Conservation (phyloP, 345 rosid genomes). For the Hirschfeldia incana region DNA sequence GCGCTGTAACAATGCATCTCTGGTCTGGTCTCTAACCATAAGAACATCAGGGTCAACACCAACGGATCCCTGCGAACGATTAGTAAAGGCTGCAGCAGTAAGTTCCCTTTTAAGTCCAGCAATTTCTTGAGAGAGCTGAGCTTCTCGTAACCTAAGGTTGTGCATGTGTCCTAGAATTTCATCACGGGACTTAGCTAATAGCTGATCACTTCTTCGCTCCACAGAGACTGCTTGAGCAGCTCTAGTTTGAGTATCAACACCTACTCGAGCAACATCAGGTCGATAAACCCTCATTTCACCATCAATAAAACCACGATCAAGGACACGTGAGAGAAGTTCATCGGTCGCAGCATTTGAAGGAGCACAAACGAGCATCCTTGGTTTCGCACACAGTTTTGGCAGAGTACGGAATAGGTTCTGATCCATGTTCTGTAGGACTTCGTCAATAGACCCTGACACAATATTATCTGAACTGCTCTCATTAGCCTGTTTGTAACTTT, state of each 20-base stretch:
- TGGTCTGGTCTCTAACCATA: conserved; percentile 82
- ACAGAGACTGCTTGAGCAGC: conserved; percentile 99
- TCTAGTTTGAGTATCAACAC: conserved; percentile 94
- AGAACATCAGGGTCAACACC: conserved; percentile 97
- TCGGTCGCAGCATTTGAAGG: conserved; percentile 99
- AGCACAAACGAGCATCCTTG: conserved; percentile 98
- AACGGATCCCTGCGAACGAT: conserved; percentile 93
- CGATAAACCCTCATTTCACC: conserved; percentile 98
- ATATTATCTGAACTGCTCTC: conserved; percentile 71
- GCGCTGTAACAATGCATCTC: conserved; percentile 80
- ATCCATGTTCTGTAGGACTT: conserved; percentile 99
- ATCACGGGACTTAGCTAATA: conserved; percentile 75
- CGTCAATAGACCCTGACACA: conserved; percentile 87
- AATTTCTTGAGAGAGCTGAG: conserved; percentile 75
- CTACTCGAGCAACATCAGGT: conserved; percentile 99
- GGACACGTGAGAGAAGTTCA: conserved; percentile 96
- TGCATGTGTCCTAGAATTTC: conserved; percentile 88
- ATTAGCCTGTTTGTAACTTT: conserved; percentile 83
- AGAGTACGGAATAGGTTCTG: conserved; percentile 91
- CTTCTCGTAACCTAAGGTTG: conserved; percentile 69
- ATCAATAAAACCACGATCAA: conserved; percentile 97
- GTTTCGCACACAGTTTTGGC: conserved; percentile 97
- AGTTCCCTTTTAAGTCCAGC: conserved; percentile 80
- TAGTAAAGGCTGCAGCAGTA: conserved; percentile 67
- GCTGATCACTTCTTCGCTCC: conserved; percentile 95